A percentile compares a stretch with the other conserved stretches of the same genome.
phyloP scores from a whole-genome alignment of 306 rosid species.

The Castanea mollissima region DNA sequence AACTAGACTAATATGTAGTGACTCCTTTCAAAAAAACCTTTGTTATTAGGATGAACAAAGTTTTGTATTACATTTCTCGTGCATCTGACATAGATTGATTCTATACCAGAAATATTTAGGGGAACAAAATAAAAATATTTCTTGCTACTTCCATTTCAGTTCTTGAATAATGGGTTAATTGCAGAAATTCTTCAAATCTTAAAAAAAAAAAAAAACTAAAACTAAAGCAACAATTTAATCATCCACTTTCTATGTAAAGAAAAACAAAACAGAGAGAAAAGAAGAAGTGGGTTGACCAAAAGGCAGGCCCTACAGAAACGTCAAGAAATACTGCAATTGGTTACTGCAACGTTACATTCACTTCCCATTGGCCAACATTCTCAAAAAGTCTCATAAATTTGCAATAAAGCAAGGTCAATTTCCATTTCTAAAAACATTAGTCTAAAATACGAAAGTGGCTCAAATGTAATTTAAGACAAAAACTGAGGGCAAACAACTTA shows the following conservation, averaged over 20 bases:
- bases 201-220: no score
- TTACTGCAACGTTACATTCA: constrained; percentile 8
- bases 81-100: no score
- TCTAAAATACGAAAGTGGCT: constrained; percentile 17
- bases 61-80: no score
- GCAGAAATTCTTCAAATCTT: no score
- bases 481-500: constrained; percentile 14
- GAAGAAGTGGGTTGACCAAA: background rate
- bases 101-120: no score
- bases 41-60: no score
- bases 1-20: no score
- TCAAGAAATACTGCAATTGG: constrained; percentile 18
- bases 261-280: background rate
- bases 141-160: no score
- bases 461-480: constrained; percentile 23
- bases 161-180: no score
- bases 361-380: constrained; percentile 20
- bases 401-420: background rate
- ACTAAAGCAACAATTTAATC: background rate
- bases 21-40: no score
- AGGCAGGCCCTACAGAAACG: background rate
- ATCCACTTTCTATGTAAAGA: background rate
- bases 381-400: background rate
- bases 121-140: no score
- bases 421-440: background rate